Evolutionary conservation across 2,329 filamentous ascomycete genomes (phyloP).

Genomic region (Diaporthe velutina): DNA sequence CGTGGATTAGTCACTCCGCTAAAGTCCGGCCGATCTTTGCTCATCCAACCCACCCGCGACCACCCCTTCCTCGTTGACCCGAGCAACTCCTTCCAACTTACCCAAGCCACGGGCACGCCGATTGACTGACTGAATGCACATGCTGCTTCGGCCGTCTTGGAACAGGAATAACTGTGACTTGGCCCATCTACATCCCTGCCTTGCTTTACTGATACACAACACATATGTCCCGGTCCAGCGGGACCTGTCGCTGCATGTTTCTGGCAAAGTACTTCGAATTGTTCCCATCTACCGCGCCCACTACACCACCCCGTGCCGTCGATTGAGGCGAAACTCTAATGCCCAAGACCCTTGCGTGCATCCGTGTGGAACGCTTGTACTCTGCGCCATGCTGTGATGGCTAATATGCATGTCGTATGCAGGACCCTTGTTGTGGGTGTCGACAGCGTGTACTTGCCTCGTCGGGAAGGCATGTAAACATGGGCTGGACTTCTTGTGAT

Average conservation of each 20-base stretch:
- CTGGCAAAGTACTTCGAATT: background rate
- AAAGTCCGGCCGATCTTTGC: constrained; percentile 6
- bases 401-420: background rate
- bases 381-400: background rate
- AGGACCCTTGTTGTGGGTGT: background rate
- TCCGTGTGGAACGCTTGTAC: background rate
- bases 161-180: background rate
- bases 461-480: constrained; percentile 18
- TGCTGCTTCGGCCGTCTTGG: background rate
- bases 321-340: background rate
- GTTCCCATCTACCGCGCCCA: background rate
- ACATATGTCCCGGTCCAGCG: background rate
- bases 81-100: background rate
- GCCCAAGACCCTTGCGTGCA: background rate
- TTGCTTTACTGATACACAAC: background rate
- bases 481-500: background rate
- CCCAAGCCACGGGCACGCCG: constrained; percentile 7
- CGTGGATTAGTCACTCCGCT: constrained; percentile 22
- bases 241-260: background rate
- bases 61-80: background rate
- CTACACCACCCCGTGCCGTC: background rate
- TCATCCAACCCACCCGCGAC: background rate
- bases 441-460: constrained; percentile 17
- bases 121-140: constrained; percentile 9
- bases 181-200: background rate